Conservation (phyloP, 2,329 filamentous ascomycete genomes). For the Botrytis fabae region DNA sequence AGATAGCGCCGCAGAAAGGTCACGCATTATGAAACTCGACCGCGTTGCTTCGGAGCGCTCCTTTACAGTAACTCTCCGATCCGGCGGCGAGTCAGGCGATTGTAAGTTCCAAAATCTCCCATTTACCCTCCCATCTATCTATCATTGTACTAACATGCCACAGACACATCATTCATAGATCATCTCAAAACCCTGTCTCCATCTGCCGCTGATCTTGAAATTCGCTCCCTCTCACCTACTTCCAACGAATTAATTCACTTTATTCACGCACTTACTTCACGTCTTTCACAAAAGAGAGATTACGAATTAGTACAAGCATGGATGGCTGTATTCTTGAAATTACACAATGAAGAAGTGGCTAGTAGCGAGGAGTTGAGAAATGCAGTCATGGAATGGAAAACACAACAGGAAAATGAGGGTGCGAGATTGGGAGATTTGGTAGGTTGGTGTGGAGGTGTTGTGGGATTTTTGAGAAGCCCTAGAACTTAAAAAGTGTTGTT, state of each 20-base stretch:
- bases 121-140: neutral
- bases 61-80: constrained; percentile 58
- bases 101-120: constrained; percentile 51
- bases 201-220: constrained; percentile 83
- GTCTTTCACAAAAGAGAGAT: constrained; percentile 69
- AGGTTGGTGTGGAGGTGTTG: constrained; percentile 84
- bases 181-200: constrained; percentile 81
- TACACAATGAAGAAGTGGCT: constrained; percentile 67
- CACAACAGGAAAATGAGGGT: constrained; percentile 69
- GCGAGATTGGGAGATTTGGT: constrained; percentile 72
- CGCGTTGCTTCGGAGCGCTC: constrained; percentile 56
- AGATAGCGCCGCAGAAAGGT: constrained; percentile 51
- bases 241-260: constrained; percentile 70
- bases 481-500: constrained; percentile 2
- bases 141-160: constrained; percentile 27
- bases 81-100: constrained; percentile 55
- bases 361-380: constrained; percentile 50
- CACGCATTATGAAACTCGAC: constrained; percentile 70
- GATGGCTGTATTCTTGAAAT: constrained; percentile 90
- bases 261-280: constrained; percentile 73
- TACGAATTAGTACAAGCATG: constrained; percentile 95
- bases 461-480: constrained; percentile 71
- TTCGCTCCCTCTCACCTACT: constrained; percentile 69
- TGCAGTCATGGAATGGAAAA: constrained; percentile 68
- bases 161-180: constrained; percentile 67